A percentile compares a stretch with the other conserved stretches of the same genome.
Conservation (phyloP, 148 eudicot genomes). For the Rhododendron vialii region DNA sequence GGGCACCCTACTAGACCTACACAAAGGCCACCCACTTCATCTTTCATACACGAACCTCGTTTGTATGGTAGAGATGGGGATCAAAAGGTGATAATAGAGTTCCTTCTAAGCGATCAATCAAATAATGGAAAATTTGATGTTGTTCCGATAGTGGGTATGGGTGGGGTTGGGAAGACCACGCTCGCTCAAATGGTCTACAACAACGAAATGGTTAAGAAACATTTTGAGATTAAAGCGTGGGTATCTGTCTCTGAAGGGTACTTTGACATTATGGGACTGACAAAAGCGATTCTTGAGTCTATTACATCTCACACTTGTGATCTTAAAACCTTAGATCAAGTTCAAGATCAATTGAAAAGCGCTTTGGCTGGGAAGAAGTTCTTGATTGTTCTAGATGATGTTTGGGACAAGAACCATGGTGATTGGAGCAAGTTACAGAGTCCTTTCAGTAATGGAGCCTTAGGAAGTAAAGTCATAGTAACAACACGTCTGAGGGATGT, state of each 20-base stretch:
- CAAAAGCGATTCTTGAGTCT: constrained; percentile 14
- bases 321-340: no score
- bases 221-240: constrained; percentile 20
- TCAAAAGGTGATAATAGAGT: not conserved
- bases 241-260: constrained; percentile 13
- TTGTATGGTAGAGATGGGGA: not conserved
- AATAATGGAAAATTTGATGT: not conserved
- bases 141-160: constrained; percentile 16
- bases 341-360: no score
- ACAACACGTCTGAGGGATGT: no score
- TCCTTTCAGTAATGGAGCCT: no score
- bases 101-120: not conserved
- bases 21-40: not conserved
- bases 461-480: no score
- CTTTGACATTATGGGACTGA: constrained; percentile 9
- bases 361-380: no score
- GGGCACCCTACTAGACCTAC: not conserved
- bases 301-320: not conserved
- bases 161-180: constrained; percentile 33
- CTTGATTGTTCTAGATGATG: no score
- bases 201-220: not conserved
- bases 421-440: no score
- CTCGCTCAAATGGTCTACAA: constrained; percentile 19
- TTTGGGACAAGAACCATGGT: no score
- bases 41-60: not conserved